phyloP scores from a whole-genome alignment of 805 yeast genomes.

The Ogataea pini region DNA sequence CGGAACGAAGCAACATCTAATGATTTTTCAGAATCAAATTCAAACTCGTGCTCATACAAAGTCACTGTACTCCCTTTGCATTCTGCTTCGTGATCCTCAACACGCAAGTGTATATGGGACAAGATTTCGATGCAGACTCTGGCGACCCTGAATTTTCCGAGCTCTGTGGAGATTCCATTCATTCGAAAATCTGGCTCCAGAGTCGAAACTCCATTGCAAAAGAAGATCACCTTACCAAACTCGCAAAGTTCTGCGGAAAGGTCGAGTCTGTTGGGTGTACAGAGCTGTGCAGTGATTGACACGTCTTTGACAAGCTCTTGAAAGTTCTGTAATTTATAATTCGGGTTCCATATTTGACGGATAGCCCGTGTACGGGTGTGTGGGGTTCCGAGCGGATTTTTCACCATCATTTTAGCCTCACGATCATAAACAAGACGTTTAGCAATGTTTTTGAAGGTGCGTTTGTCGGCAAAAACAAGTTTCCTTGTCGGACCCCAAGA shows the following conservation, averaged over 20 bases:
- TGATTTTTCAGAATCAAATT: constrained; percentile 13
- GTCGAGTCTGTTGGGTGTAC: constrained; percentile 10
- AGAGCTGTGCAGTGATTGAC: constrained; percentile 7
- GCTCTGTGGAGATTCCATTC: constrained; percentile 15
- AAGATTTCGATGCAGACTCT: constrained; percentile 3
- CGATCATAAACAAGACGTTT: constrained; percentile 13
- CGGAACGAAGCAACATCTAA: constrained; percentile 19
- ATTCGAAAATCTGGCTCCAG: constrained; percentile 14
- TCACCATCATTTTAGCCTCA: constrained; percentile 15
- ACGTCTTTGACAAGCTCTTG: constrained; percentile 15
- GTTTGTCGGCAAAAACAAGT: constrained; percentile 2
- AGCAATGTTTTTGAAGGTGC: constrained; percentile 10
- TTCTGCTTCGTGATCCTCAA: constrained; percentile 5
- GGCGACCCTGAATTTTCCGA: constrained; percentile 17
- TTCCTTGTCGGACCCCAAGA: constrained; percentile 10
- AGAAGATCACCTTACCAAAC: constrained; percentile 7
- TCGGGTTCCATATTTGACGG: constrained; percentile 9
- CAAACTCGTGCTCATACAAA: constrained; percentile 10
- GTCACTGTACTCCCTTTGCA: constrained; percentile 12
- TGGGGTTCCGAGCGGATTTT: constrained; percentile 12
- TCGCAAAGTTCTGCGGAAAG: constrained; percentile 8
- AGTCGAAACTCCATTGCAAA: constrained; percentile 1
- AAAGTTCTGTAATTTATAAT: constrained; percentile 10
- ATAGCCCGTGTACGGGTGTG: constrained; percentile 15
- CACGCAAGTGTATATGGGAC: constrained; percentile 14